A percentile compares a stretch with the other conserved stretches of the same genome.
Evolutionary conservation across 2,329 filamentous ascomycete species (phyloP).

Genomic region (Verticillium zaregamsianum): DNA sequence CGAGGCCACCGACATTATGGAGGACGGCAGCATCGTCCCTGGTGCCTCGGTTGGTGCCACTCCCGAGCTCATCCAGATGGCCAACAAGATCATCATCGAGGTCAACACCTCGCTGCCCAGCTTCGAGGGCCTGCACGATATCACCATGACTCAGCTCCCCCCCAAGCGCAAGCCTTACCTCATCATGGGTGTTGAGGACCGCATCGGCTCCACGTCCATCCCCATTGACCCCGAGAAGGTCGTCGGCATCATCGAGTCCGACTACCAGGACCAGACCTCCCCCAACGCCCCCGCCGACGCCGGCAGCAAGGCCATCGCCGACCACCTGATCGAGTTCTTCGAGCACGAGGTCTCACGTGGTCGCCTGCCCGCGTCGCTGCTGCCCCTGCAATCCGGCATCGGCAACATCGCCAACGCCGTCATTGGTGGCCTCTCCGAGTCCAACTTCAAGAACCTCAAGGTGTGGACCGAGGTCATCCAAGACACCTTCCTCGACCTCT

Average conservation of each 20-base stretch:
- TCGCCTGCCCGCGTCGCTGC: slow-evolving; percentile 70
- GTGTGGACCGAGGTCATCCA: slow-evolving; percentile 94
- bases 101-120: slow-evolving; percentile 83
- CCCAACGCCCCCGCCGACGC: slow-evolving; percentile 76
- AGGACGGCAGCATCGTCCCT: slow-evolving; percentile 84
- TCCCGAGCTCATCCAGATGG: slow-evolving; percentile 84
- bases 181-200: slow-evolving; percentile 80
- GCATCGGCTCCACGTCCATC: slow-evolving; percentile 78
- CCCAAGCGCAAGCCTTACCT: slow-evolving; percentile 80
- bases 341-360: slow-evolving; percentile 80
- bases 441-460: slow-evolving; percentile 81
- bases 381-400: slow-evolving; percentile 83
- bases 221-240: slow-evolving; percentile 82
- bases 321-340: slow-evolving; percentile 75
- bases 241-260: slow-evolving; percentile 77
- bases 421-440: slow-evolving; percentile 74
- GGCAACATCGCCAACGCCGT: slow-evolving; percentile 94
- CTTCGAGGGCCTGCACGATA: slow-evolving; percentile 86
- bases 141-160: slow-evolving; percentile 82
- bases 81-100: slow-evolving; percentile 87
- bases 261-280: slow-evolving; percentile 72
- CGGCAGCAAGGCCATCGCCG: slow-evolving; percentile 66
- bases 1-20: slow-evolving; percentile 81
- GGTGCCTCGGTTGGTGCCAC: slow-evolving; percentile 82
- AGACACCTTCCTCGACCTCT: slow-evolving; percentile 89